Evolutionary conservation across 2,329 filamentous ascomycete genomes (phyloP), one percentile per base, ranked within the genome.

Genomic region (Neofusicoccum cordaticola): DNA sequence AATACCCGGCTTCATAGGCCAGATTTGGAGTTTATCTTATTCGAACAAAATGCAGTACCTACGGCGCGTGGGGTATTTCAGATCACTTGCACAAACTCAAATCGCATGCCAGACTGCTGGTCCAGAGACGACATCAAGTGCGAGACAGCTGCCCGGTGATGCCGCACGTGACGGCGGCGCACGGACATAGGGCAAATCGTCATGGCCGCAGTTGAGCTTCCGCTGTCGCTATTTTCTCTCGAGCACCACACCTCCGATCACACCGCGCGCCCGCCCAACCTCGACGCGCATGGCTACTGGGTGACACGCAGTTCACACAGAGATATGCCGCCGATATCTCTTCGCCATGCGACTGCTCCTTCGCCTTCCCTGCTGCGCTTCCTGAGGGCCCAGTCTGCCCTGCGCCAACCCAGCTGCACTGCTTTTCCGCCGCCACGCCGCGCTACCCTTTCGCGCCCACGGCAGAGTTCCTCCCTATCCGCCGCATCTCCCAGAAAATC

Each of bases 301-400:
- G 7, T 31, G 27, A 31, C 27, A 35, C 42, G 22, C 8, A 19
- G 34, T 13, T 27, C 13, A 37, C 42, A 60, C 42, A 47, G 70
- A 77, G 74, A 72, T 70, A 77, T 78, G 75, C 74, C 73, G 71
- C 69, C 71, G 64, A 70, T 69, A 61, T 69, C 71, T 68, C 71
- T 77, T 67, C 71, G 68, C 66, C 70, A 67, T 67, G 66, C 72
- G 62, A 68, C 71, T 53, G 71, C 71, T 62, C 76, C 76, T 48
- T 78, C 75, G 67, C 71, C 75, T 8, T 71, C 71, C 53, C 75
- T 78, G 19, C 66, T 78, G 68, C 74, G 69, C 70, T 78, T 78
- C 68, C 70, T 78, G 50, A 68, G 74, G 65, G 68, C 71, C 31
- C 75, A 77, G 66, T 71, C 74, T 48, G 66, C 42, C 37, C 34